These are phyloP conservation scores for Thalia dealbata DNA, from an alignment of 176 grass and related monocot genomes.

Conservation along the genomic window DNA sequence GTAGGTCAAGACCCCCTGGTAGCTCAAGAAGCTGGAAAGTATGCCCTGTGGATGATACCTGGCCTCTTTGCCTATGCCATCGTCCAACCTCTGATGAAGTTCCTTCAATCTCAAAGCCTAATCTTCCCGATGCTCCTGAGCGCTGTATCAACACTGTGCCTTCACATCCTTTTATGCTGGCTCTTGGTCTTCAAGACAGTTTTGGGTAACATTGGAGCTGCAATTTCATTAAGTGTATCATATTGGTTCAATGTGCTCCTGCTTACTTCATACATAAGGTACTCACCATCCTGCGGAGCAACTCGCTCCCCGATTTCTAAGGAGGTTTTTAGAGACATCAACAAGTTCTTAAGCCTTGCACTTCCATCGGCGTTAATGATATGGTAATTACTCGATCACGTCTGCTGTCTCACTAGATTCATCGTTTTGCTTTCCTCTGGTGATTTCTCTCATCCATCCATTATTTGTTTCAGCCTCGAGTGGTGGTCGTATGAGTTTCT, in stretches of 20 bases:
- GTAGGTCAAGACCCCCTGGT: constrained; percentile 6
- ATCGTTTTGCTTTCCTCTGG: neutral
- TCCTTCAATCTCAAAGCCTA: constrained; percentile 66
- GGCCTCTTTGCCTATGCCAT: constrained; percentile 9
- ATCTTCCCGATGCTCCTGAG: constrained; percentile 62
- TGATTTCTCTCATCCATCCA: neutral
- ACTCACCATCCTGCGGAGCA: constrained; percentile 35
- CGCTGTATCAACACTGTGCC: constrained; percentile 34
- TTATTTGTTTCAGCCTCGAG: constrained; percentile 39
- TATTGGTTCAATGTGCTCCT: constrained; percentile 38
- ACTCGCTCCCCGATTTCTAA: constrained; percentile 48
- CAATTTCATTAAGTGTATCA: constrained; percentile 37
- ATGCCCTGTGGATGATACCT: constrained; percentile 7
- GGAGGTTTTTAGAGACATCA: constrained; percentile 40
- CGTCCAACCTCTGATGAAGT: constrained; percentile 22
- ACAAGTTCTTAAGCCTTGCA: constrained; percentile 47
- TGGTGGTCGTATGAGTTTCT: constrained; percentile 68
- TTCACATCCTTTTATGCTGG: constrained; percentile 67
- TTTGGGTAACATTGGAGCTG: constrained; percentile 58
- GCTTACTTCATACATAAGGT: constrained; percentile 39
- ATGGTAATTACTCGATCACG: constrained; percentile 31
- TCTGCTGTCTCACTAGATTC: neutral
- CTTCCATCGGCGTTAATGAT: constrained; percentile 80
- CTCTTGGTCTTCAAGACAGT: constrained; percentile 50
- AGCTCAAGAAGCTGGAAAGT: neutral